Base-by-base conservation (phyloP, 352 stramenopile genomes). In the Phytophthora tubulina region DNA sequence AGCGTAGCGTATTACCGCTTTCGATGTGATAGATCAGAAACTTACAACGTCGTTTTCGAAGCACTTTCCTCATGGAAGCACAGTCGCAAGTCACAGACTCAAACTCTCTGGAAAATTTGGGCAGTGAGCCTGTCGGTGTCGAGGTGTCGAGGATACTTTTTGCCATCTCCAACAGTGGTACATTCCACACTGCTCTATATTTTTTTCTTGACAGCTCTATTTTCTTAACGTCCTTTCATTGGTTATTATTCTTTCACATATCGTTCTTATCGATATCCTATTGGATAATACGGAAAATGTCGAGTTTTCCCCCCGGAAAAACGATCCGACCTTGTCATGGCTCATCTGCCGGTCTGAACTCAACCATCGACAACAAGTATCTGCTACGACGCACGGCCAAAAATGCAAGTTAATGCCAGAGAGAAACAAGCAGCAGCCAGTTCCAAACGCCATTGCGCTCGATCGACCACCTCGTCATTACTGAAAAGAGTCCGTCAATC, bases 281-380 rank as follows among this genome's bases (percentile, higher is more conserved):
- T 63, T 60, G 36, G 31, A 60, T 45, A 59, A 60, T 60, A 41
- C 27, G 21, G 21, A 27, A 27, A 27, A 2, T 27, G 21, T 27
- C 21, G 21, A 27, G 21, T 27, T n/a, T 53, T 33, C 15, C 13
- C 13, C 38, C 63, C 33, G 32, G 48, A 66, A 66, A 66, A 66
- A 46, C 32, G 45, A 67, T 71, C 54, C 38, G 46, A 52, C 62
- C 45, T 65, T 60, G 13, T 46, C 10, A 27, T 62, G 69, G 15
- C 63, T 76, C 69, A 42, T 76, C 69, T 76, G 69, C 54, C 51
- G 42, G 35, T 66, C 64, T 72, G 64, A 72, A 72, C 64, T 61
- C 36, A 49, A 53, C 59, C 56, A 56, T 46, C 66, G 21, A 33
- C 57, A 65, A 65, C 36, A 52, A 66, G 42, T 60, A 63, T 57